phyloP scores from a whole-genome alignment of 331 rosid species.

The Cydonia oblonga region DNA sequence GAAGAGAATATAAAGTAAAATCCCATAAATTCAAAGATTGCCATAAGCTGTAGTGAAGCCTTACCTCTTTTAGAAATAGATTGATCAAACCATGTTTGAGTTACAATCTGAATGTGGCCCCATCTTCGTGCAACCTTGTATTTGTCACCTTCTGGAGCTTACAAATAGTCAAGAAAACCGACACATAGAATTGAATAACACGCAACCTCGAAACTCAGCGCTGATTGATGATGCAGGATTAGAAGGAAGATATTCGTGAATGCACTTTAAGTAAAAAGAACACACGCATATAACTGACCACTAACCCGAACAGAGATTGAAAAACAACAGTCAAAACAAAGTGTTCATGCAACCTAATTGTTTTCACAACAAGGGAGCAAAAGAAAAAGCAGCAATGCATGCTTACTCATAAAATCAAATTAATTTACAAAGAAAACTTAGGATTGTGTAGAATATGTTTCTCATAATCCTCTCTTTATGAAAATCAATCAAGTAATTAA shows the following conservation, averaged over 20 bases:
- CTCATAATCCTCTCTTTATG: background rate
- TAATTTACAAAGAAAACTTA: background rate
- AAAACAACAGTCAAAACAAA: background rate
- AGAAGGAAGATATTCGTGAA: background rate
- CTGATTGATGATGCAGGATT: background rate
- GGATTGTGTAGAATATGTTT: background rate
- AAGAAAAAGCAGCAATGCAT: background rate
- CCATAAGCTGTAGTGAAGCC: slow-evolving; percentile 8
- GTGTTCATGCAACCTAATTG: background rate
- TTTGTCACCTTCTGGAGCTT: slow-evolving; percentile 94
- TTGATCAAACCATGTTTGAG: slow-evolving; percentile 86
- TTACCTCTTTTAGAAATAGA: slow-evolving; percentile 73
- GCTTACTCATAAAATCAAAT: background rate
- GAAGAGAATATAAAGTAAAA: background rate
- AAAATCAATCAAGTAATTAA: background rate
- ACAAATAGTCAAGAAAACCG: slow-evolving; percentile 64
- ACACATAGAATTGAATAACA: background rate
- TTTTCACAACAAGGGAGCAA: background rate
- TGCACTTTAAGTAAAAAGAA: background rate
- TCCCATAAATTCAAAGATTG: slow-evolving; percentile 7
- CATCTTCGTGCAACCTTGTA: slow-evolving; percentile 77
- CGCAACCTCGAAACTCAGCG: background rate
- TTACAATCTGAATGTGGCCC: slow-evolving; percentile 69
- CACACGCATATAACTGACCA: slow-evolving; percentile 1
- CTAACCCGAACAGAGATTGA: background rate